Conservation (phyloP, 2,329 filamentous ascomycete species). For the Dactylellina parvicollis region DNA sequence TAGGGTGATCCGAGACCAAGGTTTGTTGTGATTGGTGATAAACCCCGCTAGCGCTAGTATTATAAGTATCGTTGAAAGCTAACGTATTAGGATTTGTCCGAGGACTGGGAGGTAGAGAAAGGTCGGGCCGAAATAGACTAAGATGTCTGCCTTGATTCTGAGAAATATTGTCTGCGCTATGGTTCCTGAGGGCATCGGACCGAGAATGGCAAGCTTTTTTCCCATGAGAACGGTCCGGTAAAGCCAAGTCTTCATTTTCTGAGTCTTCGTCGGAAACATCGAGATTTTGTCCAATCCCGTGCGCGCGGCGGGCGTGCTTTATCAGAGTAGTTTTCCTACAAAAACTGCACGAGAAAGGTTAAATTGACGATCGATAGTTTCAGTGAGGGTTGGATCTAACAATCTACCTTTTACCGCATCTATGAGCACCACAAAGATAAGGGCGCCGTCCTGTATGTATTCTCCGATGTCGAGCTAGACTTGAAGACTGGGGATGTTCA, state of each 20-base stretch:
- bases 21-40: slow-evolving; percentile 24
- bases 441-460: slow-evolving; percentile 75
- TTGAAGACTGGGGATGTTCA: slow-evolving; percentile 68
- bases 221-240: slow-evolving; percentile 5
- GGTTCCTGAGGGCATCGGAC: slow-evolving; percentile 23
- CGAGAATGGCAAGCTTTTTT: slow-evolving; percentile 15
- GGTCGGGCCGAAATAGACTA: slow-evolving; percentile 32
- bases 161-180: background rate
- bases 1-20: slow-evolving; percentile 37
- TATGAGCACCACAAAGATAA: slow-evolving; percentile 71
- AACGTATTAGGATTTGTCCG: slow-evolving; percentile 17
- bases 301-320: slow-evolving; percentile 59
- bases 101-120: slow-evolving; percentile 42
- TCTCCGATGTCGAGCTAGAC: slow-evolving; percentile 72
- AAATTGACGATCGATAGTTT: background rate
- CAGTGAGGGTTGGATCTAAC: background rate
- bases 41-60: slow-evolving; percentile 1
- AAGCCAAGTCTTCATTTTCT: slow-evolving; percentile 56
- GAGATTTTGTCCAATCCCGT: slow-evolving; percentile 57
- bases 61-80: slow-evolving; percentile 31
- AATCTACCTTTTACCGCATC: slow-evolving; percentile 70
- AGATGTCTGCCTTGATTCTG: slow-evolving; percentile 47
- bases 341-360: slow-evolving; percentile 66
- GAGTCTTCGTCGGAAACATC: slow-evolving; percentile 57
- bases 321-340: slow-evolving; percentile 72